Evolutionary conservation across 345 rosid genomes (phyloP).

Genomic region (Eucalyptus cloeziana): DNA sequence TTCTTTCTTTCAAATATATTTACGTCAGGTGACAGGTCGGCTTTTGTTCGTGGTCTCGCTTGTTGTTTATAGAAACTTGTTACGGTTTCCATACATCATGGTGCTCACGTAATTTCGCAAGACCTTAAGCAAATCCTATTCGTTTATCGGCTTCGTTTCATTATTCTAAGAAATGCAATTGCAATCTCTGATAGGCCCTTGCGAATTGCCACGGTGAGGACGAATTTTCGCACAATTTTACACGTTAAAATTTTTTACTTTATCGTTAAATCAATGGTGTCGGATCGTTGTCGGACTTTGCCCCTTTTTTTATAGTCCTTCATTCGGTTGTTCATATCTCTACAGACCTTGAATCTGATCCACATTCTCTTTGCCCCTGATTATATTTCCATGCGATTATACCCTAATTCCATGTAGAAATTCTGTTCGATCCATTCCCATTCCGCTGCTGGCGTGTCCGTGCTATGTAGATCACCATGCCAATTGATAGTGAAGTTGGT

Average conservation of each 20-base stretch:
- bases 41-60: not conserved
- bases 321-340: not conserved
- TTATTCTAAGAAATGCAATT: not conserved
- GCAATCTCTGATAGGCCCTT: not conserved
- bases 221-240: not conserved
- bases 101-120: not conserved
- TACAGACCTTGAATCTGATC: not conserved
- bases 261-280: not conserved
- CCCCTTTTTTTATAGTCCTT: not conserved
- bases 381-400: not conserved
- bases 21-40: not conserved
- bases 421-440: not conserved
- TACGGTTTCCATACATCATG: not conserved
- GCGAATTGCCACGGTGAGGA: not conserved
- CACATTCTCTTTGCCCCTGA: not conserved
- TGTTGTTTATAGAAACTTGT: not conserved
- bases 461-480: not conserved
- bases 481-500: not conserved
- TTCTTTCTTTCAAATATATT: not conserved
- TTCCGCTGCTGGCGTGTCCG: not conserved
- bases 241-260: not conserved
- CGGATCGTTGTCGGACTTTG: not conserved
- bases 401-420: not conserved
- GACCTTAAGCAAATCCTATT: not conserved
- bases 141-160: not conserved